Conservation (phyloP, 2,329 filamentous ascomycete genomes). For the Pseudogymnoascus sp. region DNA sequence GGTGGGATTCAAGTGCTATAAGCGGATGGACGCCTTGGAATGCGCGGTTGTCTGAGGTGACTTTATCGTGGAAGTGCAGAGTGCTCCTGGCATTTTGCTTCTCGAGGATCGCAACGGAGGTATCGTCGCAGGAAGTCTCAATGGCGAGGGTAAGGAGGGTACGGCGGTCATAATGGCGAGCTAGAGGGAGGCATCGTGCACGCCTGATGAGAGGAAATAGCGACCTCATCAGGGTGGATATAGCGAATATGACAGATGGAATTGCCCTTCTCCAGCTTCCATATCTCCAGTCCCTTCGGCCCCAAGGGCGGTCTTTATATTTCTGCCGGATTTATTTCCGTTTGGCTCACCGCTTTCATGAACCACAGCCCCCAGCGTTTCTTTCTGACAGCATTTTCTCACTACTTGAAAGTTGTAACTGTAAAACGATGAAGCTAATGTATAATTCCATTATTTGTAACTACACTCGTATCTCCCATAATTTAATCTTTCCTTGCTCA, state of each 20-base stretch:
- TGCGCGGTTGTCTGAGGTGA: conserved; percentile 70
- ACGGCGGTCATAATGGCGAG: conserved; percentile 22
- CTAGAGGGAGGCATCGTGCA: conserved; percentile 6
- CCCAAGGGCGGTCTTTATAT: not conserved
- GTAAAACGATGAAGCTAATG: not conserved
- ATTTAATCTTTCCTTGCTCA: conserved; percentile 75
- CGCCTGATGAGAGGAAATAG: conserved; percentile 23
- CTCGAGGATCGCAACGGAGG: conserved; percentile 75
- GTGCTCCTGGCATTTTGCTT: conserved; percentile 36
- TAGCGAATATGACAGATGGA: not conserved
- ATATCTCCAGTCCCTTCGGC: not conserved
- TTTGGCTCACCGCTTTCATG: not conserved
- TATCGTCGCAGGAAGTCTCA: conserved; percentile 88
- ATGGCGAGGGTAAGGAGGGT: conserved; percentile 59
- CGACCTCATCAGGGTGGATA: conserved; percentile 26
- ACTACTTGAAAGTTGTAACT: not conserved
- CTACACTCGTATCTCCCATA: conserved; percentile 68
- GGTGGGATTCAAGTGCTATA: conserved; percentile 68
- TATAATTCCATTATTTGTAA: conserved; percentile 2
- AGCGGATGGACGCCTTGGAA: conserved; percentile 77
- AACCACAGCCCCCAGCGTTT: not conserved
- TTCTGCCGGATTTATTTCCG: not conserved
- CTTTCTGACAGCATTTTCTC: not conserved
- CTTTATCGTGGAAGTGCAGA: conserved; percentile 71
- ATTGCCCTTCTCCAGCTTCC: not conserved